Percentiles rank a stretch among this genome's conserved stretches.
phyloP scores from a whole-genome alignment of 2,329 filamentous ascomycete genomes.

The Aspergillus sp. region DNA sequence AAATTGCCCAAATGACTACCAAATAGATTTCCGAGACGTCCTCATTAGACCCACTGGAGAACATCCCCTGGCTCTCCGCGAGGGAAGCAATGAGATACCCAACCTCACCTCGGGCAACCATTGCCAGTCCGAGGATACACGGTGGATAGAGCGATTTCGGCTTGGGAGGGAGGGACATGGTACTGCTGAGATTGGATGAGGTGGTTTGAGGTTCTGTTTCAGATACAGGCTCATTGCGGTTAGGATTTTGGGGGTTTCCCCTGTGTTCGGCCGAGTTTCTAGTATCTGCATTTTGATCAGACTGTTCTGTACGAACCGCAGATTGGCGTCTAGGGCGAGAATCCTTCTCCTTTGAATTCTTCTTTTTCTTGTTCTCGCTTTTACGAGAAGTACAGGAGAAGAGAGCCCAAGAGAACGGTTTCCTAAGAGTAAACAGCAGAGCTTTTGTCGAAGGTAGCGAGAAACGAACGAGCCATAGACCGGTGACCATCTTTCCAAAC shows the following conservation, averaged over 20 bases:
- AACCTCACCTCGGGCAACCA: slow-evolving; percentile 79
- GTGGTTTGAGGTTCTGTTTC: no score
- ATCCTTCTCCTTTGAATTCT: no score
- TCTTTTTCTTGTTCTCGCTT: no score
- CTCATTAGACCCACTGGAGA: slow-evolving; percentile 26
- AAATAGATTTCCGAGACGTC: slow-evolving; percentile 53
- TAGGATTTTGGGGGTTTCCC: no score
- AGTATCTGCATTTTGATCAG: no score
- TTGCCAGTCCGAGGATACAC: slow-evolving; percentile 66
- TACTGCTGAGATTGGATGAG: neutral
- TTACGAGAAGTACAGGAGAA: slow-evolving; percentile 10
- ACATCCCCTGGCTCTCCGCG: slow-evolving; percentile 59
- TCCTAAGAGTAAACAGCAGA: no score
- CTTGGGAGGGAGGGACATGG: slow-evolving; percentile 38
- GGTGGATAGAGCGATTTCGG: slow-evolving; percentile 68
- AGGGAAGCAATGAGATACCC: slow-evolving; percentile 74
- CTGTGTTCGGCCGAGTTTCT: no score
- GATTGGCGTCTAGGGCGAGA: no score
- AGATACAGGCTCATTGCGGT: neutral
- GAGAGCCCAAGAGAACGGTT: neutral
- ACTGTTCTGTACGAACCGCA: no score
- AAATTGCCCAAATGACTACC: slow-evolving; percentile 59
- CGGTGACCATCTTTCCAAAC: slow-evolving; percentile 62
- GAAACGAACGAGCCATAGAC: slow-evolving; percentile 58
- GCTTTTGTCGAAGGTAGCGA: slow-evolving; percentile 15